Conservation (phyloP, 345 rosid species). For the Eucalyptus shirleyi region DNA sequence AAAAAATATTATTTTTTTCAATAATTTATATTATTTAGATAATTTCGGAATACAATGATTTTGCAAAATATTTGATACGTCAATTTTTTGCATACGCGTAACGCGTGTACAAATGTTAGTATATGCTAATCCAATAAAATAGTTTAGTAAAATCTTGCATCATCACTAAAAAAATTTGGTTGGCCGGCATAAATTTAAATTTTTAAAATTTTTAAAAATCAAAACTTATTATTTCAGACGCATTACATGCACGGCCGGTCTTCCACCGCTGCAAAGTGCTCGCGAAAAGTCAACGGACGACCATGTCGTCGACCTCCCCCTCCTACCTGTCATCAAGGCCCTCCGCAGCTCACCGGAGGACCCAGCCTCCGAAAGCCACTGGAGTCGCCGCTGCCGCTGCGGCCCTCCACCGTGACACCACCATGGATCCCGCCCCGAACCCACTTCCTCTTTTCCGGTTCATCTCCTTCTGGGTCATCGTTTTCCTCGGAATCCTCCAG, state of each 20-base stretch:
- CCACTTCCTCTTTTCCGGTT: conserved; percentile 1
- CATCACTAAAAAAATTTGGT: not conserved
- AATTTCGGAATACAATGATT: too few relatives aligned
- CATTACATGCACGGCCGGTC: not conserved
- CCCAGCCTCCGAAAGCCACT: not conserved
- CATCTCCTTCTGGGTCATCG: conserved; percentile 3
- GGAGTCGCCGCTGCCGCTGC: too few relatives aligned
- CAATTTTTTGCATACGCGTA: not conserved
- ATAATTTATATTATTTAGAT: too few relatives aligned
- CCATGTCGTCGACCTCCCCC: not conserved
- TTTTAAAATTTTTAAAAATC: not conserved
- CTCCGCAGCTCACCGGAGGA: not conserved
- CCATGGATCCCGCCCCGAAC: not conserved
- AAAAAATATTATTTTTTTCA: not conserved
- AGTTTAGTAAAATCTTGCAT: not conserved
- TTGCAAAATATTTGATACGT: not conserved
- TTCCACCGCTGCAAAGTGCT: not conserved
- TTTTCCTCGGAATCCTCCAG: conserved; percentile 14
- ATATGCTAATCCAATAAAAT: not conserved
- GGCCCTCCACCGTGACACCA: not conserved
- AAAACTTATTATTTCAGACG: not conserved
- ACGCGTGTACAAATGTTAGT: not conserved
- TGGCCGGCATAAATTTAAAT: not conserved
- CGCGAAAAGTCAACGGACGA: not conserved
- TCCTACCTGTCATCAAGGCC: not conserved